Conservation (phyloP, 495 filamentous ascomycete species). For the Aspergillus kassunensis region DNA sequence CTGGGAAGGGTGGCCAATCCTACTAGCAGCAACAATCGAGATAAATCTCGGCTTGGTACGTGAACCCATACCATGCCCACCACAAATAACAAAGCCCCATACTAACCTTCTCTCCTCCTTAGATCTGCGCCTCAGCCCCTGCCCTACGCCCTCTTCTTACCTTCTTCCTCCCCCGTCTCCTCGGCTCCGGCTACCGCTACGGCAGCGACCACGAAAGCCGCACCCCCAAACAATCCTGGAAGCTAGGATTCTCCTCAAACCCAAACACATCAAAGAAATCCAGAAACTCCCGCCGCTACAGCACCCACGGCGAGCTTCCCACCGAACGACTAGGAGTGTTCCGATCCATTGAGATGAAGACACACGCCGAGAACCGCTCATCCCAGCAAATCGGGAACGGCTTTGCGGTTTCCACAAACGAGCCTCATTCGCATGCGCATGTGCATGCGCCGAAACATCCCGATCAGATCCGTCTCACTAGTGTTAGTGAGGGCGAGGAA, state of each 20-base stretch:
- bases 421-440: too few relatives aligned
- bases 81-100: not conserved
- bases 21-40: slow-evolving; percentile 52
- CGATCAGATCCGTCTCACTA: not conserved
- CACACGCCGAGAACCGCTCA: not conserved
- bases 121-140: slow-evolving; percentile 56
- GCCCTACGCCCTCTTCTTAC: slow-evolving; percentile 51
- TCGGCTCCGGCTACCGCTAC: slow-evolving; percentile 25
- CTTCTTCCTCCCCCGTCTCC: slow-evolving; percentile 38
- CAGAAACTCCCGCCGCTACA: slow-evolving; percentile 7
- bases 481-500: not conserved
- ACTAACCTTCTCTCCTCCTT: not conserved
- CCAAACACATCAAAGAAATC: slow-evolving; percentile 15
- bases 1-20: slow-evolving; percentile 52
- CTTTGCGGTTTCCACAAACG: slow-evolving; percentile 4
- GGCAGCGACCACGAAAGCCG: slow-evolving; percentile 15
- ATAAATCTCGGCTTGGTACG: slow-evolving; percentile 59
- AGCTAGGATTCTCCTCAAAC: slow-evolving; percentile 24
- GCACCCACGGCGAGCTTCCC: not conserved
- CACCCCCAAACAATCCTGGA: slow-evolving; percentile 25
- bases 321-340: slow-evolving; percentile 18
- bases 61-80: too few relatives aligned
- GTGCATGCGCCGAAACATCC: not conserved
- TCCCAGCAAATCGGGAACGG: not conserved
- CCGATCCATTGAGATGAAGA: slow-evolving; percentile 16